A percentile compares a stretch with the other conserved stretches of the same genome.
Conservation (phyloP, 495 filamentous ascomycete genomes). For the Podospora pseudocomata region DNA sequence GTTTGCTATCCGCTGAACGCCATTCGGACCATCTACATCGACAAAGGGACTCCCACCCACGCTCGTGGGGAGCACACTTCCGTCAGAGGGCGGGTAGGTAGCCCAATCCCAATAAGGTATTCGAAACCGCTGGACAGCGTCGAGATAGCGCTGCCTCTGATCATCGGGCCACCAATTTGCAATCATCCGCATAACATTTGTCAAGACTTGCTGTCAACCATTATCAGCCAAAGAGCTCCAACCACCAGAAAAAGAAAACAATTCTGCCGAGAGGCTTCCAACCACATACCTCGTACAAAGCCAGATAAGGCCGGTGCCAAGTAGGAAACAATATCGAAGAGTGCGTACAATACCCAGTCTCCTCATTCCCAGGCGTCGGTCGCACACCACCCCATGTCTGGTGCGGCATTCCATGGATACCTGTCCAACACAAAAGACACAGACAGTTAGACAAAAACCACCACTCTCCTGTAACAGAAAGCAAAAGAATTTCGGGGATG, state of each 20-base stretch:
- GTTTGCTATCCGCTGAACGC: slow-evolving; percentile 53
- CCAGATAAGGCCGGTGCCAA: slow-evolving; percentile 71
- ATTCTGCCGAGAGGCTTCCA: not conserved
- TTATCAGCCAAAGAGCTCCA: slow-evolving; percentile 14
- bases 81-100: slow-evolving; percentile 43
- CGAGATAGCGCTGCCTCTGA: slow-evolving; percentile 42
- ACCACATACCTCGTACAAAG: slow-evolving; percentile 59
- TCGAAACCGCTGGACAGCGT: slow-evolving; percentile 54
- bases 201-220: slow-evolving; percentile 53
- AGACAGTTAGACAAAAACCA: slow-evolving; percentile 8
- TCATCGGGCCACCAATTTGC: slow-evolving; percentile 50
- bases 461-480: not conserved
- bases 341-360: slow-evolving; percentile 63
- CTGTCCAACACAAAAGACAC: slow-evolving; percentile 27
- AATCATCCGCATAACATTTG: slow-evolving; percentile 47
- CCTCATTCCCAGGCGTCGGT: slow-evolving; percentile 42
- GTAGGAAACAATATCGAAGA: slow-evolving; percentile 61
- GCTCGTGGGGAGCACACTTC: slow-evolving; percentile 47
- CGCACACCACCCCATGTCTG: slow-evolving; percentile 55
- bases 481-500: not conserved
- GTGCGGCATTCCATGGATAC: slow-evolving; percentile 63
- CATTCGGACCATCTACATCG: slow-evolving; percentile 52
- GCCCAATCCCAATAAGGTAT: slow-evolving; percentile 72
- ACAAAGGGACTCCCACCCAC: slow-evolving; percentile 43
- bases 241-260: not conserved